Base-by-base conservation (phyloP, 495 filamentous ascomycete species). In the Xylaria bambusicola region DNA sequence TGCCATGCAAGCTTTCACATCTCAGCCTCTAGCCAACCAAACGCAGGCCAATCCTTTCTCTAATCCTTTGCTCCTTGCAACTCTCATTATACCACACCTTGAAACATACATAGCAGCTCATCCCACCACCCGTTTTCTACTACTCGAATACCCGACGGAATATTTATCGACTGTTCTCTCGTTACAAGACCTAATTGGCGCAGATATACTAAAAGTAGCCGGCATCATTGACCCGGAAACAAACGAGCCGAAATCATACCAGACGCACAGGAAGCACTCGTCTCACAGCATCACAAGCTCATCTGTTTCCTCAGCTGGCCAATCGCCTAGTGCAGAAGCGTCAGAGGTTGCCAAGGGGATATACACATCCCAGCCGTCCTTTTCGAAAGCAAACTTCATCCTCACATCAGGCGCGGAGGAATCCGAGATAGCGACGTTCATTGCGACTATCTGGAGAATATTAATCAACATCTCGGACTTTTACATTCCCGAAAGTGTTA, bases 1-100 rank as follows among this genome's bases (percentile, higher is more conserved):
- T 47, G 73, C 73, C 26, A 81, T 81, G 76, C 77, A 80, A 58
- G 66, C 69, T 2, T 79, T 77, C 61, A 80, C 77, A 17, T 63
- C 71, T 12, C 74, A 76, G 51, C 76, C 75, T 0, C 54, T 79
- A 17, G 55, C 74, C 10, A 71, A 70, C 53, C 78, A 80, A 49
- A 72, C 69, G 1, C 72, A 73, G 21, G 73, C 73, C 52, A 80
- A 78, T 60, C 77, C 76, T 9, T 79, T 81, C 52, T 68, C 70
- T 13, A 73, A 79, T 47, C 71, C 72, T 18, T 42, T 71, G 5
- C 65, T 77, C 20, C 66, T 81, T 5, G 78, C 78, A 6, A 75
- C 70, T 0, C 62, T 81, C 0, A 71, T 81, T 26, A 70, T 81
- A 21, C 75, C 77, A 0, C 77, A 80, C 51, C 66, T 81, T 6